A percentile compares a stretch with the other conserved stretches of the same genome.
These are phyloP conservation scores for Aspergillus costaricaensis DNA, from an alignment of 2,329 filamentous ascomycete genomes.

Conservation along the genomic window DNA sequence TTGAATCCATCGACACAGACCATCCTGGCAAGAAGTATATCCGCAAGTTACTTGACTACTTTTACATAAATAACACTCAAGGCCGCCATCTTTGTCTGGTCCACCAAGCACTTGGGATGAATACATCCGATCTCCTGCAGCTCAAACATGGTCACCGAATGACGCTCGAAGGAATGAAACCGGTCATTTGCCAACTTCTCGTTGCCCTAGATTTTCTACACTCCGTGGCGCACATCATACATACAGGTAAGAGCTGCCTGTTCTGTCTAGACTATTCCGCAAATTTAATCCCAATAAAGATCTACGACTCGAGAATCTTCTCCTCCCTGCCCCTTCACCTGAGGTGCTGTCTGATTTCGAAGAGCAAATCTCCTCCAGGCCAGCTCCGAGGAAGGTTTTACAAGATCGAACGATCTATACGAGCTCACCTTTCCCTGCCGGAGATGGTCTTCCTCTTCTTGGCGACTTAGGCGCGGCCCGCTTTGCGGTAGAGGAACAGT, in stretches of 20 bases:
- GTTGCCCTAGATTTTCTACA: slow-evolving; percentile 15
- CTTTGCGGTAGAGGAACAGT: slow-evolving; percentile 20
- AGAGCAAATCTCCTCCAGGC: not conserved
- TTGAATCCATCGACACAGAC: slow-evolving; percentile 17
- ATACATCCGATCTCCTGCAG: slow-evolving; percentile 5
- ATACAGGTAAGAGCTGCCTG: not conserved
- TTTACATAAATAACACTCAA: slow-evolving; percentile 19
- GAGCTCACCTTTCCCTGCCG: not conserved
- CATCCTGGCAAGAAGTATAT: slow-evolving; percentile 21
- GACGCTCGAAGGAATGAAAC: slow-evolving; percentile 14
- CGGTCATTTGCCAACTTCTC: slow-evolving; percentile 13
- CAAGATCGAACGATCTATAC: slow-evolving; percentile 10
- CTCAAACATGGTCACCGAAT: slow-evolving; percentile 5
- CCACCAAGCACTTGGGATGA: slow-evolving; percentile 23
- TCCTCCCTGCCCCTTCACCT: not conserved
- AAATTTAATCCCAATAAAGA: not conserved
- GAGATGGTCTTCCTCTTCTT: slow-evolving; percentile 4
- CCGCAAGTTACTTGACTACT: slow-evolving; percentile 23
- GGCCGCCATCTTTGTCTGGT: slow-evolving; percentile 27
- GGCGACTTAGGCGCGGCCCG: slow-evolving; percentile 8
- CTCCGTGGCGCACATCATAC: not conserved
- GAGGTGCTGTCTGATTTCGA: not conserved
- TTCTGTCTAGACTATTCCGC: not conserved
- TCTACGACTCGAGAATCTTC: slow-evolving; percentile 1
- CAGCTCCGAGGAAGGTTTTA: slow-evolving; percentile 8